phyloP scores from a whole-genome alignment of 805 yeast species.

The Kregervanrija pseudodelftensis region DNA sequence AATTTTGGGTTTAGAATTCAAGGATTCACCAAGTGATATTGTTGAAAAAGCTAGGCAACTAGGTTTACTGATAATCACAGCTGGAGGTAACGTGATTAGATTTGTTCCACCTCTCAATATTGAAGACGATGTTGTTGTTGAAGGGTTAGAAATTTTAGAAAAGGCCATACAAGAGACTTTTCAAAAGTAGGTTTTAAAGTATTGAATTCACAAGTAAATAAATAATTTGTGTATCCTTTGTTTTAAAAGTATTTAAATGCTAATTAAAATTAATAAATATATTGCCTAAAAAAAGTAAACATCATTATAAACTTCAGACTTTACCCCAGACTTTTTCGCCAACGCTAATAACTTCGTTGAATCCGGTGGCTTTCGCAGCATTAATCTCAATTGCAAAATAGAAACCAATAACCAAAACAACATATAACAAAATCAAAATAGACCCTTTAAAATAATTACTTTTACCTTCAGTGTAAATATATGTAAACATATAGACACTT shows the following conservation, averaged over 20 bases:
- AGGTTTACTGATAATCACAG: slow-evolving; percentile 81
- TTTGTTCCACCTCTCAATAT: slow-evolving; percentile 90
- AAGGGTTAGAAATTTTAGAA: slow-evolving; percentile 68
- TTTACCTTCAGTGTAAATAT: slow-evolving; percentile 94
- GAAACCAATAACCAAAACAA: slow-evolving; percentile 74
- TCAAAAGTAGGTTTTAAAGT: not conserved
- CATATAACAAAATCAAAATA: slow-evolving; percentile 70
- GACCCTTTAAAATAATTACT: slow-evolving; percentile 95
- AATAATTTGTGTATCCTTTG: not conserved
- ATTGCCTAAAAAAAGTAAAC: not conserved
- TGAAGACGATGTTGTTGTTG: slow-evolving; percentile 55
- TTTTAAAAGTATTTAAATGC: not conserved
- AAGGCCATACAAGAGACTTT: slow-evolving; percentile 38
- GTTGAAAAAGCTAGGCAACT: slow-evolving; percentile 64
- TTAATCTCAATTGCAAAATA: slow-evolving; percentile 49
- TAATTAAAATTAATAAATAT: not conserved
- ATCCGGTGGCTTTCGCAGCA: slow-evolving; percentile 7
- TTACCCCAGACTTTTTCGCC: slow-evolving; percentile 4
- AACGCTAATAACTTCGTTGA: not conserved
- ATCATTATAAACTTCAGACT: not conserved
- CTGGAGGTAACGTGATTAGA: slow-evolving; percentile 87
- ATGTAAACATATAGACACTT: slow-evolving; percentile 84
- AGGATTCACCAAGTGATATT: slow-evolving; percentile 54
- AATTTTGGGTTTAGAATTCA: slow-evolving; percentile 75
- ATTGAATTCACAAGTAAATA: not conserved